Conservation (phyloP, 805 yeast genomes). For the Wickerhamomyces rabaulensis region DNA sequence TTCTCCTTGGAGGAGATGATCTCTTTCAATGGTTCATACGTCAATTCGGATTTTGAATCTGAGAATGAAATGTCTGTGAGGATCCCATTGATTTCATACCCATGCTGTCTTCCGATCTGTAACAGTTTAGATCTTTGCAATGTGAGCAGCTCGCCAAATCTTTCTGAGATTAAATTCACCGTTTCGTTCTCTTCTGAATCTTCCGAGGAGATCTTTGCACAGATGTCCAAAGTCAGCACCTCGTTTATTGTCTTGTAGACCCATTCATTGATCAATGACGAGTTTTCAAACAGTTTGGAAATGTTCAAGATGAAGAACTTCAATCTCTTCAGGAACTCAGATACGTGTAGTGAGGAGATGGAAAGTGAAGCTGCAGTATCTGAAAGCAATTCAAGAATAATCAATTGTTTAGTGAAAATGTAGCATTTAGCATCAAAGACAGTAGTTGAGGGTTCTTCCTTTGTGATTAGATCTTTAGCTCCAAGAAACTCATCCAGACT, state of each 20-base stretch:
- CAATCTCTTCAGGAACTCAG: constrained; percentile 31
- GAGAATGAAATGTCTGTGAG: constrained; percentile 14
- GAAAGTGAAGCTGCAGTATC: constrained; percentile 34
- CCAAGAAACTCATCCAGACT: not conserved
- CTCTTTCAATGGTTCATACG: constrained; percentile 12
- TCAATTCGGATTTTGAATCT: not conserved
- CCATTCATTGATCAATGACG: constrained; percentile 35
- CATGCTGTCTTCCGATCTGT: constrained; percentile 26
- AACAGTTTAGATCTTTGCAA: constrained; percentile 41
- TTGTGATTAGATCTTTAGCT: not conserved
- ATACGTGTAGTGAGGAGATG: constrained; percentile 34
- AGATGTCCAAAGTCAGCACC: constrained; percentile 26
- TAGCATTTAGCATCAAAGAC: constrained; percentile 17
- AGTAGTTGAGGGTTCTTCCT: constrained; percentile 2
- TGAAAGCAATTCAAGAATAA: constrained; percentile 33
- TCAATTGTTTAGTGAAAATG: constrained; percentile 33
- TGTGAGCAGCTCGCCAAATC: constrained; percentile 44
- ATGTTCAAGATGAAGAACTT: constrained; percentile 36
- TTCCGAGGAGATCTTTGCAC: constrained; percentile 10
- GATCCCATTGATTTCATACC: constrained; percentile 28
- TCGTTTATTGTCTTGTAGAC: constrained; percentile 35
- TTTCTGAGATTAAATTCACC: constrained; percentile 28
- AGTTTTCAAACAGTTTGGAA: constrained; percentile 19
- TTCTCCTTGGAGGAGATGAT: constrained; percentile 27
- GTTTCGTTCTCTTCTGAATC: constrained; percentile 14